phyloP scores from a whole-genome alignment of 2,329 filamentous ascomycete species.

The Metarhizium sp. region DNA sequence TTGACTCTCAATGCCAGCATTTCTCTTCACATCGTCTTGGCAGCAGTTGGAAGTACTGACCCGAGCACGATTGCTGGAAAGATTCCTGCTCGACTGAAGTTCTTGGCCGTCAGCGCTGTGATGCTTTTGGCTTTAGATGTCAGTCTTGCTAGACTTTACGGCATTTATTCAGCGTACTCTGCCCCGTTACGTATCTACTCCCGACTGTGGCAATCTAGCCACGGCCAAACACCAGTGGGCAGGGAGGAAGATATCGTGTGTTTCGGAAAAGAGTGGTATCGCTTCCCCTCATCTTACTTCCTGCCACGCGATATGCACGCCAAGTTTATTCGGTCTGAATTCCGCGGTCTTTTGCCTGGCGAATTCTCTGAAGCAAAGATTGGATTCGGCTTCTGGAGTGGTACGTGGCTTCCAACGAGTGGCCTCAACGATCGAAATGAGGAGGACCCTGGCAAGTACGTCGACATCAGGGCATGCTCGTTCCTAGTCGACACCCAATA shows the following conservation, averaged over 20 bases:
- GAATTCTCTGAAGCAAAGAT: conserved; percentile 70
- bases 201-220: conserved; percentile 49
- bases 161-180: conserved; percentile 71
- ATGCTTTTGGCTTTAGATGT: conserved; percentile 56
- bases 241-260: conserved; percentile 64
- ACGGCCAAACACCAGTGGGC: conserved; percentile 36
- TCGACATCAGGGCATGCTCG: conserved; percentile 62
- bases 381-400: conserved; percentile 65
- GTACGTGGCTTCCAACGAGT: conserved; percentile 71
- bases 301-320: conserved; percentile 73
- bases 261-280: conserved; percentile 96
- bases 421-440: conserved; percentile 91
- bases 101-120: conserved; percentile 49
- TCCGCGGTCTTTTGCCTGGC: conserved; percentile 78
- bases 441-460: conserved; percentile 83
- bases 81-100: conserved; percentile 67
- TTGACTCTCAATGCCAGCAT: conserved; percentile 83
- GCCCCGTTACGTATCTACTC: conserved; percentile 67
- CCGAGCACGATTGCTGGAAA: conserved; percentile 58
- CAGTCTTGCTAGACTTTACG: conserved; percentile 63
- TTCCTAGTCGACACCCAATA: conserved; percentile 87
- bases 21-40: conserved; percentile 69
- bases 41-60: conserved; percentile 62
- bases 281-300: conserved; percentile 89
- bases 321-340: conserved; percentile 87